Evolutionary conservation across 2,329 filamentous ascomycete species (phyloP).

Genomic region (Xylariaceae sp.): DNA sequence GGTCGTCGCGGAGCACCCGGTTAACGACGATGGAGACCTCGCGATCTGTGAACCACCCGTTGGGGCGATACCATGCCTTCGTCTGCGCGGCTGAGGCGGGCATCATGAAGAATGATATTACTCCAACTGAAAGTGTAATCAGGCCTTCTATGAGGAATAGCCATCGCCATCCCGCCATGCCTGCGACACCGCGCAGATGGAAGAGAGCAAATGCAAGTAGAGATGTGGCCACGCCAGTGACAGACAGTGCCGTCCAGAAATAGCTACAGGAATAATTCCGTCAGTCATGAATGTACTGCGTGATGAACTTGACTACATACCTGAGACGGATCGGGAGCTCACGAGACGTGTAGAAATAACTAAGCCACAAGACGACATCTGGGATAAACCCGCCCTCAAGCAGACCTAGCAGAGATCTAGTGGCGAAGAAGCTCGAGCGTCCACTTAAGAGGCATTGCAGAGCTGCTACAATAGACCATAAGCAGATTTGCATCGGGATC

Average conservation of each 20-base stretch:
- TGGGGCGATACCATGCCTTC: slow-evolving; percentile 45
- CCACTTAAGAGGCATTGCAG: slow-evolving; percentile 25
- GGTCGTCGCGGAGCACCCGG: slow-evolving; percentile 53
- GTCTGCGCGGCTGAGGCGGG: slow-evolving; percentile 46
- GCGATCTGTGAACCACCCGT: slow-evolving; percentile 55
- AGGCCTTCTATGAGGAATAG: slow-evolving; percentile 54
- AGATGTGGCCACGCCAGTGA: slow-evolving; percentile 32
- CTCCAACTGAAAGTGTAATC: slow-evolving; percentile 47
- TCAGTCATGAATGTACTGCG: background rate
- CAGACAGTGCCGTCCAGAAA: slow-evolving; percentile 36
- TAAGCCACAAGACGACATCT: slow-evolving; percentile 32
- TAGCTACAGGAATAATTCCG: slow-evolving; percentile 16
- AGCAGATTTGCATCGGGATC: slow-evolving; percentile 30
- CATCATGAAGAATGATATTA: slow-evolving; percentile 51
- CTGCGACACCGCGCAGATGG: slow-evolving; percentile 35
- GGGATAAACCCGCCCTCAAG: slow-evolving; percentile 34
- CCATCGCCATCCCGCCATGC: slow-evolving; percentile 42
- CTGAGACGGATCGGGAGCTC: slow-evolving; percentile 38
- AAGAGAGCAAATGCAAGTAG: slow-evolving; percentile 36
- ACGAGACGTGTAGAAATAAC: slow-evolving; percentile 33
- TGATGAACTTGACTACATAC: slow-evolving; percentile 13
- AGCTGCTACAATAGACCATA: slow-evolving; percentile 30
- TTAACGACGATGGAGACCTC: slow-evolving; percentile 58
- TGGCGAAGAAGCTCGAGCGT: slow-evolving; percentile 23
- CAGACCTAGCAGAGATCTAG: slow-evolving; percentile 24